Conservation (phyloP, 2,329 filamentous ascomycete genomes). For the Verticillium longisporum region DNA sequence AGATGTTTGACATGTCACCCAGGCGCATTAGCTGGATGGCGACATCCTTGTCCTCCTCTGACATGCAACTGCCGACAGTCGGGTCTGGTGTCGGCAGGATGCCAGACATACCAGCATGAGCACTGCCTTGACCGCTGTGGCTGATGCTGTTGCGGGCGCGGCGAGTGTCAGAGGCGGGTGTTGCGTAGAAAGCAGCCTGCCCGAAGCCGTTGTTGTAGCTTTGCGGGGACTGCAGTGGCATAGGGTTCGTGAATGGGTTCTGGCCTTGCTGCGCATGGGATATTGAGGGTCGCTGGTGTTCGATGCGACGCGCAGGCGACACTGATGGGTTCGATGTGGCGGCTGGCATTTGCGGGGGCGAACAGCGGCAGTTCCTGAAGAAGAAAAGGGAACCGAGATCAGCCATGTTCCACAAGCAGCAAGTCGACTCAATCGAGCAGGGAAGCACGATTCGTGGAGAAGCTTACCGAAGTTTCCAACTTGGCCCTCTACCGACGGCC, state of each 20-base stretch:
- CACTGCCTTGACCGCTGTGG: constrained; percentile 11
- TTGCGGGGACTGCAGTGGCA: constrained; percentile 77
- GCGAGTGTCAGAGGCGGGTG: constrained; percentile 54
- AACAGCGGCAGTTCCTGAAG: constrained; percentile 88
- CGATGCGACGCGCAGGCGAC: constrained; percentile 78
- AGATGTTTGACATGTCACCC: constrained; percentile 88
- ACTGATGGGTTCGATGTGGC: constrained; percentile 96
- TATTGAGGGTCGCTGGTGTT: constrained; percentile 64
- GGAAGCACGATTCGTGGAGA: not conserved
- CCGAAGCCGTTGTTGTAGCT: constrained; percentile 55
- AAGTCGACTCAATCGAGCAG: constrained; percentile 7
- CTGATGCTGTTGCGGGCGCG: constrained; percentile 59
- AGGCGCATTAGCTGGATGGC: constrained; percentile 95
- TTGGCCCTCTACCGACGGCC: constrained; percentile 92
- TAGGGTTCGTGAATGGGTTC: constrained; percentile 72
- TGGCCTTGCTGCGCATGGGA: constrained; percentile 71
- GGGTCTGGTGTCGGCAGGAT: constrained; percentile 90
- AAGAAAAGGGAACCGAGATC: constrained; percentile 22
- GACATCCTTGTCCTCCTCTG: constrained; percentile 88
- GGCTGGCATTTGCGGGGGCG: constrained; percentile 87
- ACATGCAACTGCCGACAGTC: constrained; percentile 95
- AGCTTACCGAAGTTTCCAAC: constrained; percentile 91
- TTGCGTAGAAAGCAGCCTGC: constrained; percentile 54
- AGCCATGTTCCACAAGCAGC: constrained; percentile 2
- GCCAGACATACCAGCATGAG: constrained; percentile 30